Percentiles rank a stretch among this genome's conserved stretches.
Conservation (phyloP, 352 stramenopile genomes). For the Peronospora farinosa region DNA sequence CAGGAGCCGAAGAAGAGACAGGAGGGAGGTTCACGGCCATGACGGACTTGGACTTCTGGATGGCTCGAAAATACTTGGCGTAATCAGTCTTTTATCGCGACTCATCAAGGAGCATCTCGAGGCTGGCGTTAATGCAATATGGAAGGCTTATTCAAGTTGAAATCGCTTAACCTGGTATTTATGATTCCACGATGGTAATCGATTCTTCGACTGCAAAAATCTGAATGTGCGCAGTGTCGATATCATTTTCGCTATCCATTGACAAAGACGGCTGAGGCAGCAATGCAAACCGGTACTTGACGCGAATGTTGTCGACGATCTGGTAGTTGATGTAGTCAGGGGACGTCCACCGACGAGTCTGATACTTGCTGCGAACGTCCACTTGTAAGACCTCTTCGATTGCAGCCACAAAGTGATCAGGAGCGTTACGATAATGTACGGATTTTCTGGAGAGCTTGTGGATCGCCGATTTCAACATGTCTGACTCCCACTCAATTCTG, state of each 20-base stretch:
- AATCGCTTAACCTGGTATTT: no score
- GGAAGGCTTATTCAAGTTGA: constrained; percentile 1
- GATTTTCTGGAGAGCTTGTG: constrained; percentile 36
- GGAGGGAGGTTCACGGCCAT: constrained; percentile 25
- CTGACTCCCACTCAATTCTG: constrained; percentile 47
- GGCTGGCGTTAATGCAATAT: constrained; percentile 10
- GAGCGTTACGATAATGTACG: constrained; percentile 33
- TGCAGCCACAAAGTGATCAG: constrained; percentile 30
- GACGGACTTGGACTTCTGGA: constrained; percentile 19
- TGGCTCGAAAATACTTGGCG: constrained; percentile 10
- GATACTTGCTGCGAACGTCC: constrained; percentile 72
- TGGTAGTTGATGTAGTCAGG: constrained; percentile 36
- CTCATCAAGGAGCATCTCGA: constrained; percentile 17
- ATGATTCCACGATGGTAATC: no score
- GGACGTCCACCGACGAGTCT: constrained; percentile 46
- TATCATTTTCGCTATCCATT: constrained; percentile 7
- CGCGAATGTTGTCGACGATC: constrained; percentile 48
- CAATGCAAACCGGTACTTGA: constrained; percentile 43
- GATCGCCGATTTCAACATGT: constrained; percentile 20
- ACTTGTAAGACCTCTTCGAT: constrained; percentile 66
- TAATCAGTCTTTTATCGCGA: not conserved
- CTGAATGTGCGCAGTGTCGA: constrained; percentile 21
- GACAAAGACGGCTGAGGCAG: constrained; percentile 1
- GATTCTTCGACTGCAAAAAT: constrained; percentile 31
- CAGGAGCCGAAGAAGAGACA: constrained; percentile 12